phyloP scores from a whole-genome alignment of 768 basidiomycete species.

The Russula sp. region DNA sequence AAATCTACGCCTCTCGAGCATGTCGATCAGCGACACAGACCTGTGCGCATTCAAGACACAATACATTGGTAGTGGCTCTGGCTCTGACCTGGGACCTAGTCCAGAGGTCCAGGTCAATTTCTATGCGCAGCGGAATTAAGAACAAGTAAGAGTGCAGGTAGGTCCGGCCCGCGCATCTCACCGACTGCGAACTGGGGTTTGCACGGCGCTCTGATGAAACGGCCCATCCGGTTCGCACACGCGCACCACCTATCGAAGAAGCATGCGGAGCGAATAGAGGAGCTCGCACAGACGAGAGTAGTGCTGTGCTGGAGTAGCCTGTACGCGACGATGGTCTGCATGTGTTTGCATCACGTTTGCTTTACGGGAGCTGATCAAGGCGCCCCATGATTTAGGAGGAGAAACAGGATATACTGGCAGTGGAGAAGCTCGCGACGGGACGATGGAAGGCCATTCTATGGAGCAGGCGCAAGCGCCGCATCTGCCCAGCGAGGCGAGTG shows the following conservation, averaged over 20 bases:
- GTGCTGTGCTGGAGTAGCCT: slow-evolving; percentile 68
- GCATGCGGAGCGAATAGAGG: slow-evolving; percentile 87
- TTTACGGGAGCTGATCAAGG: no score
- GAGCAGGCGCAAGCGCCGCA: no score
- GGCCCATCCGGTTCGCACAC: slow-evolving; percentile 77
- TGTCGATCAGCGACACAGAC: slow-evolving; percentile 79
- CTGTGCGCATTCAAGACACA: slow-evolving; percentile 83
- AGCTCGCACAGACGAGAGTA: slow-evolving; percentile 81
- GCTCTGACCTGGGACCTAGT: no score
- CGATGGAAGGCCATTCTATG: no score
- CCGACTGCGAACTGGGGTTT: slow-evolving; percentile 39
- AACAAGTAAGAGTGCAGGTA: slow-evolving; percentile 20
- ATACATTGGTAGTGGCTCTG: no score
- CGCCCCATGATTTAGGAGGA: no score
- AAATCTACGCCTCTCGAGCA: slow-evolving; percentile 33
- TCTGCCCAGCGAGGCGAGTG: no score
- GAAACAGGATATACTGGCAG: no score
- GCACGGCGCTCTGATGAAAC: slow-evolving; percentile 72
- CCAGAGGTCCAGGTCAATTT: neutral
- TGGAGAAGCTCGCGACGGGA: no score
- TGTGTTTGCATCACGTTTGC: no score
- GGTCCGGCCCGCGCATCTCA: slow-evolving; percentile 13
- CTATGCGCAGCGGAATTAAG: slow-evolving; percentile 21
- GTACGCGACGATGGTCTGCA: slow-evolving; percentile 43
- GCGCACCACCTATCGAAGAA: slow-evolving; percentile 88